Evolutionary conservation across 345 rosid genomes (phyloP).

Genomic region (Brassica incana): DNA sequence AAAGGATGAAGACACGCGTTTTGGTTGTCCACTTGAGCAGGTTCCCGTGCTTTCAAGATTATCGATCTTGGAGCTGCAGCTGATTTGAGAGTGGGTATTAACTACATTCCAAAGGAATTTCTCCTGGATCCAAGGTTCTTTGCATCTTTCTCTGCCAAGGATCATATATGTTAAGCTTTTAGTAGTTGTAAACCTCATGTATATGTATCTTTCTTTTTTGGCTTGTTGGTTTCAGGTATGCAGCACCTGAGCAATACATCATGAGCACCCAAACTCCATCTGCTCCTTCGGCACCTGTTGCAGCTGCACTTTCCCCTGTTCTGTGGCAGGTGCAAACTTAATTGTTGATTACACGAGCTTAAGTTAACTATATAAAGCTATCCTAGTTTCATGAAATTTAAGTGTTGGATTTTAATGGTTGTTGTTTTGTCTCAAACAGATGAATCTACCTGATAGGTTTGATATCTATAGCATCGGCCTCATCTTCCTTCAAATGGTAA

Average conservation of each 20-base stretch:
- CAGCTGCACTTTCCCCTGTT: constrained; percentile 92
- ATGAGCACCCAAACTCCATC: constrained; percentile 99
- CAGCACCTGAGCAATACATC: constrained; percentile 98
- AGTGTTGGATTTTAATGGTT: constrained; percentile 20
- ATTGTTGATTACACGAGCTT: background rate
- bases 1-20: constrained; percentile 12
- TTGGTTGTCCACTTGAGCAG: constrained; percentile 47
- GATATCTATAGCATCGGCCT: constrained; percentile 94
- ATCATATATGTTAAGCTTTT: constrained; percentile 1
- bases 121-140: constrained; percentile 84
- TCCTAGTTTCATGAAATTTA: constrained; percentile 9
- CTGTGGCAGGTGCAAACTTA: constrained; percentile 81
- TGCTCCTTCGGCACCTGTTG: constrained; percentile 97
- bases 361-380: background rate
- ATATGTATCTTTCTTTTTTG: background rate
- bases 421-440: constrained; percentile 47
- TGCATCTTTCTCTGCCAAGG: constrained; percentile 1
- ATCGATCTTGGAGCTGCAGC: constrained; percentile 99
- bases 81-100: constrained; percentile 93
- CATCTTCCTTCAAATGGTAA: constrained; percentile 90
- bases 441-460: constrained; percentile 94
- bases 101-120: constrained; percentile 95
- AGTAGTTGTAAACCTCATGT: background rate
- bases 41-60: constrained; percentile 83
- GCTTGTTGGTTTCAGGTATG: constrained; percentile 54